Base-by-base conservation (phyloP, 1,284 basidiomycete genomes). In the Fomitopsis pinicola region DNA sequence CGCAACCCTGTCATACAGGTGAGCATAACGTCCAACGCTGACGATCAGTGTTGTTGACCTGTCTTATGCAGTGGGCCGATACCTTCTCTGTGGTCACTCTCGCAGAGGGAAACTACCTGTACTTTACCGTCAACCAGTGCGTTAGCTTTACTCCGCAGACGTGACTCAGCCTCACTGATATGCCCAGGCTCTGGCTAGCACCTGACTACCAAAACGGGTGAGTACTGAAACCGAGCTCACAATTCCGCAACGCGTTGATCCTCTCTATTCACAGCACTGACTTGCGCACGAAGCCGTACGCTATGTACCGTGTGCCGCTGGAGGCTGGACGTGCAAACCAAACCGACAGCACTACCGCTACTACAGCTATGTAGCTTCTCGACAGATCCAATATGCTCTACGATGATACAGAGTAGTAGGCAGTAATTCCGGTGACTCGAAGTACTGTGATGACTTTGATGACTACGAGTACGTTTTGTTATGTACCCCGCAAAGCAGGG, bases 1-100 rank as follows among this genome's bases (percentile, higher is more conserved):
- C 69, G 71, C 19, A 67, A 68, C 38, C 70, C 70, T 0, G 64
- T 65, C 8, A 69, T 73, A 22, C 70, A 72, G 53, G 66, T 67
- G 36, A 35, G 60, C 19, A 19, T 7, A 33, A 12, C 22, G 6
- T 35, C 4, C 19, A 12, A 19, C n/a, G 9, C 19, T 36, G 46
- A 52, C 3, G 9, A 14, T 40, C 5, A 17, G n/a, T n/a, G 28
- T 10, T 40, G 38, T 40, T 57, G 26, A 19, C 35, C 10, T 35
- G n/a, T 30, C 3, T 2, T 7, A 19, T 42, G n/a, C 42, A 63
- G 64, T 66, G 66, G 66, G 62, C 66, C 5, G 66, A 67, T 53
- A 66, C 64, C 22, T 55, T 67, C 10, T 62, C 64, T 12, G 62
- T 67, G 42, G 63, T 64, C 5, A 60, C 62, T 5, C 58, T 54